phyloP scores from a whole-genome alignment of 441 rosid species.

The Erysimum pusillum region DNA sequence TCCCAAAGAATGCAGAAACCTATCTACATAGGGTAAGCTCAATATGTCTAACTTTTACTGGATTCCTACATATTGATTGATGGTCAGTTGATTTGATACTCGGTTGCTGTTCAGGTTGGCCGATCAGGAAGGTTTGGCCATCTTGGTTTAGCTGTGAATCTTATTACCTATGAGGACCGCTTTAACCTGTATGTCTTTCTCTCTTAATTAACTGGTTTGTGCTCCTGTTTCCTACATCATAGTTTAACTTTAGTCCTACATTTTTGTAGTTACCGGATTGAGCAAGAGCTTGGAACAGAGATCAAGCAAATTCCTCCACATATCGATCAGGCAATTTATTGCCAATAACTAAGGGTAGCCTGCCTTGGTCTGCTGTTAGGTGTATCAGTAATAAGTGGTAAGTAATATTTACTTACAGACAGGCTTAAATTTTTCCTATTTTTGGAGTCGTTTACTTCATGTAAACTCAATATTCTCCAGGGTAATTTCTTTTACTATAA shows the following conservation, averaged over 20 bases:
- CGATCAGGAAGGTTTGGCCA: slow-evolving; percentile 99
- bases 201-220: slow-evolving; percentile 24
- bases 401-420: slow-evolving; percentile 10
- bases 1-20: slow-evolving; percentile 95
- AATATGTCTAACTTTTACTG: slow-evolving; percentile 7
- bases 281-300: slow-evolving; percentile 99
- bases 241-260: neutral
- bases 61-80: slow-evolving; percentile 14
- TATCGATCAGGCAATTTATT: slow-evolving; percentile 94
- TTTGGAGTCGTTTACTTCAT: slow-evolving; percentile 13
- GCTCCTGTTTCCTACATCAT: slow-evolving; percentile 30
- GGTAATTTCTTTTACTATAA: neutral
- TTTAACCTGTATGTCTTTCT: slow-evolving; percentile 77
- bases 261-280: slow-evolving; percentile 89
- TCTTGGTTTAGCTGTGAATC: slow-evolving; percentile 98
- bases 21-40: slow-evolving; percentile 95
- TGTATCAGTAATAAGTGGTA: slow-evolving; percentile 44
- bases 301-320: slow-evolving; percentile 99
- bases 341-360: slow-evolving; percentile 59
- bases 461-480: slow-evolving; percentile 11
- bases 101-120: slow-evolving; percentile 75
- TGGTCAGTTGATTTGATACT: slow-evolving; percentile 20
- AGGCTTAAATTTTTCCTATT: slow-evolving; percentile 20
- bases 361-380: slow-evolving; percentile 31
- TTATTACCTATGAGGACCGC: slow-evolving; percentile 97